Base-by-base conservation (phyloP, 257 asterid species). In the Solanum chilense region DNA sequence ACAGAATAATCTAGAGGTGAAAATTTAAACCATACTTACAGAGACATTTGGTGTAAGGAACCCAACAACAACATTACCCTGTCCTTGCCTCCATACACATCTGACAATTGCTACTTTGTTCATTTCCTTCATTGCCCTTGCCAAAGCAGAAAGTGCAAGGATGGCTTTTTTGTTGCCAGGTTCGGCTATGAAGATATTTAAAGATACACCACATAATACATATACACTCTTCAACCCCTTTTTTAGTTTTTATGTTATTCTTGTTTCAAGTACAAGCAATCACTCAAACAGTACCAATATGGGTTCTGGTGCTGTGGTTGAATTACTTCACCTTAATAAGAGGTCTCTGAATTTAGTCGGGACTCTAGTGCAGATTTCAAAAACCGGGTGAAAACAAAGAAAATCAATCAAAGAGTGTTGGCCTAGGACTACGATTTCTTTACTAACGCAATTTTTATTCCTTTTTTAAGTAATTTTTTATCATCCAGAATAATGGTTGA, bases 51-150 rank as follows among this genome's bases (percentile, higher is more conserved):
- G 98, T 85, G 98, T 93, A 86, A 97, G 93, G 88, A 95, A 96
- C 87, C 99, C 99, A 78, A 95, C 88, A 82, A 94, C 97, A 86
- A 96, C 99, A 91, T 90, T 97, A 33, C 93, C 89, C 93, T 95
- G 99, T 52, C 99, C 98, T 91, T 96, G 99, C 88, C 98, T 97
- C 99, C 99, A 97, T 71, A 94, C 99, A 84, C 99, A 97, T 70
- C 99, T 99, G 69, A 95, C 82, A 89, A 97, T 94, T 41, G 99
- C 99, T 68, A 93, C 97, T 91, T 94, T 95, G 90, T 93, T 92
- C 93, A 87, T 90, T 88, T 95, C 99, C 92, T 95, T 95, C 97
- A 97, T 91, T 80, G 99, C 97, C 83, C 99, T 95, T 89, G 96
- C 97, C 86, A 95, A 90, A 68, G 99, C 96, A 83, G 99, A 97